Evolutionary conservation across 1,139 yeast genomes (phyloP).

Genomic region (Pichia sp.): DNA sequence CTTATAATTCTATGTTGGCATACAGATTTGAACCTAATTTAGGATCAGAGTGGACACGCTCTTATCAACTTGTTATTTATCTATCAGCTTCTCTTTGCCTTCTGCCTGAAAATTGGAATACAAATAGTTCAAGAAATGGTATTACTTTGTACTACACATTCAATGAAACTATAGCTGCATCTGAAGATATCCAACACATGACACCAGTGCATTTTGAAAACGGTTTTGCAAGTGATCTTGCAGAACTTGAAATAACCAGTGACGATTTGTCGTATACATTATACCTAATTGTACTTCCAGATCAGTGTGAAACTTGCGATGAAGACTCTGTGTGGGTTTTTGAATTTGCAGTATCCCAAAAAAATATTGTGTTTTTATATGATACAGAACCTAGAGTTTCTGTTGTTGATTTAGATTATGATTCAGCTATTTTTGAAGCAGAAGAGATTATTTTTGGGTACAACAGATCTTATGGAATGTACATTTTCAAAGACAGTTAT

Average conservation of each 20-base stretch:
- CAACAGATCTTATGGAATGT: slow-evolving; percentile 35
- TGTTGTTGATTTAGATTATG: slow-evolving; percentile 68
- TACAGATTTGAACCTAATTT: slow-evolving; percentile 11
- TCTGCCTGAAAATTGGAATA: slow-evolving; percentile 34
- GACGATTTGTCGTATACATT: slow-evolving; percentile 29
- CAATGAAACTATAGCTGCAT: slow-evolving; percentile 38
- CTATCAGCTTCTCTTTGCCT: slow-evolving; percentile 56
- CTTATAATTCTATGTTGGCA: slow-evolving; percentile 6
- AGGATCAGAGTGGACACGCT: slow-evolving; percentile 23
- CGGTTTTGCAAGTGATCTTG: slow-evolving; percentile 55
- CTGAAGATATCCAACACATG: slow-evolving; percentile 29
- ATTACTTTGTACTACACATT: slow-evolving; percentile 38
- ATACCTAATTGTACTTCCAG: slow-evolving; percentile 46
- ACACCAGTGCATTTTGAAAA: slow-evolving; percentile 29
- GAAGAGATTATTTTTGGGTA: slow-evolving; percentile 10
- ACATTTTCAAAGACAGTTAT: slow-evolving; percentile 41
- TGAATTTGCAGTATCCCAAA: slow-evolving; percentile 65
- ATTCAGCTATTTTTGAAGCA: slow-evolving; percentile 53
- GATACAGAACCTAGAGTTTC: slow-evolving; percentile 54
- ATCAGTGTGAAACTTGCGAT: slow-evolving; percentile 31
- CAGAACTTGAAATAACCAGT: slow-evolving; percentile 33
- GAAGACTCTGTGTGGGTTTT: slow-evolving; percentile 47
- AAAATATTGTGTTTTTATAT: slow-evolving; percentile 64
- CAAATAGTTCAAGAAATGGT: slow-evolving; percentile 32
- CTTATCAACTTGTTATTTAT: slow-evolving; percentile 50